Evolutionary conservation across 495 filamentous ascomycete genomes (phyloP).

Genomic region (Penicillium coffeae): DNA sequence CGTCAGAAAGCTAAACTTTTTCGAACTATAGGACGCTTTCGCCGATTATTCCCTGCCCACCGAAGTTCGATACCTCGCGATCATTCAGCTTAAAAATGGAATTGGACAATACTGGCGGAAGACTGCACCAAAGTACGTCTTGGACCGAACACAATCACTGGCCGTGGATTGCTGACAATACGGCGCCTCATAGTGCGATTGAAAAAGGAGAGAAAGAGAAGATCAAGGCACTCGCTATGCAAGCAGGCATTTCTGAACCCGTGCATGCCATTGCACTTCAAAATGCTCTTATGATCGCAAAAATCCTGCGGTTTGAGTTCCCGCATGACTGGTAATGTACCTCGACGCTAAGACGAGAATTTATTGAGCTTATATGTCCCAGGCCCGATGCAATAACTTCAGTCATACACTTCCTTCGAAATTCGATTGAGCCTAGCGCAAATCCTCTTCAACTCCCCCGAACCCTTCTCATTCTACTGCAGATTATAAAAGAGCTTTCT

Average conservation of each 20-base stretch:
- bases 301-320: slow-evolving; percentile 84
- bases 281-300: slow-evolving; percentile 81
- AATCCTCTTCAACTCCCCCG: slow-evolving; percentile 60
- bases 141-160: background rate
- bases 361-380: slow-evolving; percentile 3
- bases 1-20: slow-evolving; percentile 7
- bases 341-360: background rate
- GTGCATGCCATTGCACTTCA: slow-evolving; percentile 72
- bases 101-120: slow-evolving; percentile 92
- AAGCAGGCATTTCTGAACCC: slow-evolving; percentile 69
- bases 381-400: slow-evolving; percentile 50
- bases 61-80: slow-evolving; percentile 78
- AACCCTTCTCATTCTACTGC: slow-evolving; percentile 70
- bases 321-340: slow-evolving; percentile 67
- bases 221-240: slow-evolving; percentile 69
- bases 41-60: slow-evolving; percentile 69
- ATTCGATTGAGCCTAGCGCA: slow-evolving; percentile 37
- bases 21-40: slow-evolving; percentile 59
- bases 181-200: slow-evolving; percentile 54
- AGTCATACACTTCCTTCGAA: slow-evolving; percentile 59
- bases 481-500: slow-evolving; percentile 84
- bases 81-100: slow-evolving; percentile 93
- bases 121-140: slow-evolving; percentile 56
- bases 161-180: slow-evolving; percentile 10
- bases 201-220: slow-evolving; percentile 66